Evolutionary conservation across 768 basidiomycete species (phyloP).

Genomic region (Hericium alpestre): DNA sequence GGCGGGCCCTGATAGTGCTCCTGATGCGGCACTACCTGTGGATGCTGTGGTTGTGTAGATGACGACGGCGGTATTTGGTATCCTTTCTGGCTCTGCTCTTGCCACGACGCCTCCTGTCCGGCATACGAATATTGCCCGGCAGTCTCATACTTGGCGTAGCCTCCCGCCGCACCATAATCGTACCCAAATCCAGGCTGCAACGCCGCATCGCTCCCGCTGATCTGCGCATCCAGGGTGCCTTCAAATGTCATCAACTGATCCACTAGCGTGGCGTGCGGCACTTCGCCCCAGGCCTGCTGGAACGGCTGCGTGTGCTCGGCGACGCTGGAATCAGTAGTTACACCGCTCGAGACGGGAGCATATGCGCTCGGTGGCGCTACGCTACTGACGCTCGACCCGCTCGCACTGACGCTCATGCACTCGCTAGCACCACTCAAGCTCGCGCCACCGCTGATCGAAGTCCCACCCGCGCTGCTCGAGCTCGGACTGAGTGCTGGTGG

Average conservation of each 20-base stretch:
- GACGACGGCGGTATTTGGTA: neutral
- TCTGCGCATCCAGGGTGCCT: slow-evolving; percentile 20
- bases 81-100: too few species aligned
- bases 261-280: slow-evolving; percentile 22
- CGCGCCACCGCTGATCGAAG: too few species aligned
- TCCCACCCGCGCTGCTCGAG: neutral
- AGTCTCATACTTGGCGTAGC: neutral
- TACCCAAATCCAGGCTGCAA: neutral
- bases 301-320: neutral
- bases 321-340: neutral
- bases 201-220: slow-evolving; percentile 11
- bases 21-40: neutral
- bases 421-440: neutral
- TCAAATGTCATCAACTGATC: slow-evolving; percentile 23
- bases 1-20: neutral
- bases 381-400: slow-evolving; percentile 9
- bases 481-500: neutral
- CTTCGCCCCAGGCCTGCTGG: slow-evolving; percentile 1
- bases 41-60: neutral
- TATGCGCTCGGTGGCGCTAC: neutral
- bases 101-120: neutral
- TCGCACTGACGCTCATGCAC: neutral
- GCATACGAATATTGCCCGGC: neutral
- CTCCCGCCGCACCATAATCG: neutral
- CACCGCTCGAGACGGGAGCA: neutral